Conservation (phyloP, 1,139 yeast species). For the Geotrichum aggregatum region DNA sequence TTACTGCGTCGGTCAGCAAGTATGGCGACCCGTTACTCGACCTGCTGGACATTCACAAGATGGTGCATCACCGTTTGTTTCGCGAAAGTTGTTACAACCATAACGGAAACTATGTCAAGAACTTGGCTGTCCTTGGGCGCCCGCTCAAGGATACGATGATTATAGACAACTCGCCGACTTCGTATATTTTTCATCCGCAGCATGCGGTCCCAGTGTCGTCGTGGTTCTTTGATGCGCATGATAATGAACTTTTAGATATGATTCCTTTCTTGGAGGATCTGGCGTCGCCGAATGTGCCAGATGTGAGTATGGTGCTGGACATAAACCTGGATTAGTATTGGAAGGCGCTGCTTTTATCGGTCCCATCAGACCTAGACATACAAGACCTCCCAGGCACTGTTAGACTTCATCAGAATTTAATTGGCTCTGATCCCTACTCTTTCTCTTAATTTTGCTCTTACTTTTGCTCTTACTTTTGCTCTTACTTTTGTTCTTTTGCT, state of each 20-base stretch:
- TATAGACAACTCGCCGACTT: conserved; percentile 95
- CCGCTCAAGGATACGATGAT: conserved; percentile 82
- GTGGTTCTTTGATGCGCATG: conserved; percentile 98
- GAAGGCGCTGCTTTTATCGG: no score
- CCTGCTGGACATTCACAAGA: conserved; percentile 66
- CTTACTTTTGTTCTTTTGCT: neutral
- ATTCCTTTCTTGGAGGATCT: conserved; percentile 87
- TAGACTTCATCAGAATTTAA: no score
- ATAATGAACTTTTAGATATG: conserved; percentile 86
- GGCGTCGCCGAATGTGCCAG: conserved; percentile 62
- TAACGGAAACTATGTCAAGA: conserved; percentile 93
- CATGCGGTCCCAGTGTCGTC: conserved; percentile 97
- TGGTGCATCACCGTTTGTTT: conserved; percentile 85
- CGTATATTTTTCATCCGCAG: conserved; percentile 93
- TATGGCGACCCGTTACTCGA: conserved; percentile 95
- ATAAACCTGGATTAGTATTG: conserved; percentile 40
- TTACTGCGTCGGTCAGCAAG: conserved; percentile 91
- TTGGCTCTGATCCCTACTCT: no score
- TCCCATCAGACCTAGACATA: no score
- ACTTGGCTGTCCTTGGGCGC: conserved; percentile 88
- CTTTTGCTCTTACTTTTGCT: no score
- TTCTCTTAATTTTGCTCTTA: no score
- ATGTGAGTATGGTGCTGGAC: conserved; percentile 80
- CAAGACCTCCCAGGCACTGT: no score
- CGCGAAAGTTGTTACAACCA: conserved; percentile 77